Evolutionary conservation across 2,329 filamentous ascomycete genomes (phyloP), one percentile per base, ranked within the genome.

Genomic region (Penicillium hesseltinei): DNA sequence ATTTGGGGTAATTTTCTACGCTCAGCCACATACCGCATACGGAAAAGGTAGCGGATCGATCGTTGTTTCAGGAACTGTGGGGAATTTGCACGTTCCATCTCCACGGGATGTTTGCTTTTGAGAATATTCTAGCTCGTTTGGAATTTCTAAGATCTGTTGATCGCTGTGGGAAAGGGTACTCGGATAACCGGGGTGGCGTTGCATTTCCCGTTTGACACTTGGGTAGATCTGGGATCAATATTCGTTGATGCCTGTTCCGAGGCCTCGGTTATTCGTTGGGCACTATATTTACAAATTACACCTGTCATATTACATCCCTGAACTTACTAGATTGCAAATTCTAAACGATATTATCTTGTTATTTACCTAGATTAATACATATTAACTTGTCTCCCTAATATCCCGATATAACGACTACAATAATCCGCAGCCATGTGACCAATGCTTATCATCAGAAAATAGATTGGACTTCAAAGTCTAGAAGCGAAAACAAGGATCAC

Each of bases 61-160:
- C 56, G 61, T 47, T 58, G 63, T 66, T 66, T 66, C 63, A 66
- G 61, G 49, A 56, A 54, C 54, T 66, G 61, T 66, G 63, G 63
- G 63, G 63, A 59, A 39, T 52, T 11, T 48, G 15, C 63, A 63
- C 62, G 53, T 53, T 47, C 38, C 39, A 53, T 56, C 48, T 60
- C 56, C 56, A 61, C 54, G 46, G 54, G 51, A 56, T 39, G 53
- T 33, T 21, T 48, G 25, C 33, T 36, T 13, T 38, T 29, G 25
- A 47, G 42, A 52, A 52, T 43, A 9, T 23, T 17, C 33, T 46
- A 39, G 23, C 33, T 39, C 15, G 27, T 35, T 47, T 35, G 15
- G 15, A 35, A 35, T 35, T 35, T 15, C 19, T 29, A 5, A 13
- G 36, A 50, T 51, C 27, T 23, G 25, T 50, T 49, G 52, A 49